Conservation (phyloP, 257 asterid species). For the Mitragyna speciosa region DNA sequence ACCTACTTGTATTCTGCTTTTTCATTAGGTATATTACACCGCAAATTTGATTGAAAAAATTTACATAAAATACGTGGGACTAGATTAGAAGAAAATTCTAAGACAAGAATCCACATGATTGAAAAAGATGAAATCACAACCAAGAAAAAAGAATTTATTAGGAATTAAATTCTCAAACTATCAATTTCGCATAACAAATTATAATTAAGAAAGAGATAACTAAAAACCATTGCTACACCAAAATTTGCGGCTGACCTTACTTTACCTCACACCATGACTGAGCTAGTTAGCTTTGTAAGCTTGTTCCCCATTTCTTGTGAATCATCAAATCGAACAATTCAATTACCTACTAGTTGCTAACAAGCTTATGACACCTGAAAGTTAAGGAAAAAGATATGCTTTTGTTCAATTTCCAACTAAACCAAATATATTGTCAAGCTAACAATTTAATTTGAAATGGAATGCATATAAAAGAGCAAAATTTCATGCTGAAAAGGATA, state of each 20-base stretch:
- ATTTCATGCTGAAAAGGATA: not conserved
- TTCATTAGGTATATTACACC: too few relatives aligned
- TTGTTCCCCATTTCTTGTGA: not conserved
- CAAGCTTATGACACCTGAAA: too few relatives aligned
- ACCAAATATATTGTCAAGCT: not conserved
- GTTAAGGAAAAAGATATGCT: too few relatives aligned
- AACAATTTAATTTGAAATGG: not conserved
- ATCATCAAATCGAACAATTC: too few relatives aligned
- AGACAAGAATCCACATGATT: not conserved
- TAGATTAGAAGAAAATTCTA: not conserved
- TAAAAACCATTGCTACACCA: too few relatives aligned
- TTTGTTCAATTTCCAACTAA: not conserved
- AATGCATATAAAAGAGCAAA: not conserved
- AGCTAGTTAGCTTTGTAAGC: too few relatives aligned
- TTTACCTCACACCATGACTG: too few relatives aligned
- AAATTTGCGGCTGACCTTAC: not conserved
- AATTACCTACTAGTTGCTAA: too few relatives aligned
- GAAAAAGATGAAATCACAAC: too few relatives aligned
- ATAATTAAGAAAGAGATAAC: not conserved
- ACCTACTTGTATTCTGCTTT: too few relatives aligned
- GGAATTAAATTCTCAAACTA: not conserved
- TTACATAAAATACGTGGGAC: not conserved
- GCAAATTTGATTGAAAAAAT: too few relatives aligned
- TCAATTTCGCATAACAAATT: not conserved
- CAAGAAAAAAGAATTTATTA: too few relatives aligned